A percentile compares a stretch with the other conserved stretches of the same genome.
Evolutionary conservation across 495 filamentous ascomycete genomes (phyloP).

Genomic region (Podospora pseudoanserina): DNA sequence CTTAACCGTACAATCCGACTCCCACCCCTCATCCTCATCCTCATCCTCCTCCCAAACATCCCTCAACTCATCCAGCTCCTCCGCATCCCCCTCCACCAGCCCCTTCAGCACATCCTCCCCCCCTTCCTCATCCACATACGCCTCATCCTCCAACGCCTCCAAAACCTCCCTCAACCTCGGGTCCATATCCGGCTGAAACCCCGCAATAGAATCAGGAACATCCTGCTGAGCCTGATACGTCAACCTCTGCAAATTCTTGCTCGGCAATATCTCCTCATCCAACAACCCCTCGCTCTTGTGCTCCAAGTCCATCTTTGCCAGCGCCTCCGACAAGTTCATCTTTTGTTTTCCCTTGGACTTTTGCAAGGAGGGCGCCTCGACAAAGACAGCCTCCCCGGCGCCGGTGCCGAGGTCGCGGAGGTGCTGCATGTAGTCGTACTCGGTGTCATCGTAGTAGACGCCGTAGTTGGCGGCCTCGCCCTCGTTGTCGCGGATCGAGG

Average conservation of each 20-base stretch:
- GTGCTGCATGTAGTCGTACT: slow-evolving; percentile 99
- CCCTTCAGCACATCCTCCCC: slow-evolving; percentile 72
- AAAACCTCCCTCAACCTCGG: slow-evolving; percentile 86
- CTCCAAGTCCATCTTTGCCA: slow-evolving; percentile 62
- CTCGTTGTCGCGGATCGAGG: slow-evolving; percentile 74
- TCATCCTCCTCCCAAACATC: slow-evolving; percentile 49
- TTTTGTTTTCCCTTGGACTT: slow-evolving; percentile 67
- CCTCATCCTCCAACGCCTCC: slow-evolving; percentile 94
- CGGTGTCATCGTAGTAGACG: slow-evolving; percentile 79
- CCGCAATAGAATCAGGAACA: slow-evolving; percentile 81
- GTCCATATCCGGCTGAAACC: slow-evolving; percentile 98
- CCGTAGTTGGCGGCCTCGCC: slow-evolving; percentile 94
- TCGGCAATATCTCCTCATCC: slow-evolving; percentile 66
- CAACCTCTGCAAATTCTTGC: slow-evolving; percentile 63
- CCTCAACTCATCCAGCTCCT: slow-evolving; percentile 54
- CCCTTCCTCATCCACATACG: slow-evolving; percentile 83
- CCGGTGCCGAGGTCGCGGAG: slow-evolving; percentile 72
- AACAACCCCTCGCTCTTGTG: slow-evolving; percentile 55
- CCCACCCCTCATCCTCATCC: slow-evolving; percentile 76
- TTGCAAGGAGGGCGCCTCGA: slow-evolving; percentile 57
- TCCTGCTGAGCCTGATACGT: slow-evolving; percentile 94
- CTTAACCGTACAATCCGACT: slow-evolving; percentile 89
- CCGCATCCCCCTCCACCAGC: slow-evolving; percentile 59
- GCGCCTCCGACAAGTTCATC: slow-evolving; percentile 70
- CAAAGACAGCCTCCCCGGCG: slow-evolving; percentile 63